These are phyloP conservation scores for Protomyces arabidopsidicola DNA, from an alignment of 1,139 yeast genomes.

Conservation along the genomic window DNA sequence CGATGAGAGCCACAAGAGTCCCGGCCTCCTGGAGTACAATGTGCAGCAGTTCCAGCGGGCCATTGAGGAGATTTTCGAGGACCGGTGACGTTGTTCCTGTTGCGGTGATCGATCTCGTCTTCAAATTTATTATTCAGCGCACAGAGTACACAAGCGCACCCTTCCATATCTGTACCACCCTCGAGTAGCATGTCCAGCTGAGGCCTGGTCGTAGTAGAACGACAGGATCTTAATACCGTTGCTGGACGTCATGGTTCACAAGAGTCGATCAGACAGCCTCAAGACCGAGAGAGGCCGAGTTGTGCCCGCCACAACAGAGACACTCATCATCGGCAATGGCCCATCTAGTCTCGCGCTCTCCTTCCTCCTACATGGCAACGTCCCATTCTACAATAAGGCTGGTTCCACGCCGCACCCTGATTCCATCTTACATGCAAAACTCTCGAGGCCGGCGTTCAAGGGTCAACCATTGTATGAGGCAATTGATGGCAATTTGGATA, in stretches of 20 bases:
- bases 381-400: constrained; percentile 38
- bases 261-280: neutral
- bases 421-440: constrained; percentile 35
- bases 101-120: neutral
- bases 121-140: no score
- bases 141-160: no score
- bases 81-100: neutral
- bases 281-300: neutral
- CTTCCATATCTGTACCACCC: no score
- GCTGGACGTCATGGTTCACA: neutral
- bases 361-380: constrained; percentile 38
- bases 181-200: no score
- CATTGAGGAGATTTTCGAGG: constrained; percentile 60
- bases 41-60: constrained; percentile 76
- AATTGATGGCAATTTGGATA: constrained; percentile 23
- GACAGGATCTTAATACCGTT: no score
- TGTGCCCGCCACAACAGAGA: constrained; percentile 32
- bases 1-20: constrained; percentile 45
- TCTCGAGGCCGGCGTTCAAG: constrained; percentile 16
- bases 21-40: constrained; percentile 83
- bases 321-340: constrained; percentile 37
- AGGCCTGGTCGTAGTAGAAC: no score
- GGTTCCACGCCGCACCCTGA: constrained; percentile 39
- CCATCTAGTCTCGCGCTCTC: constrained; percentile 40
- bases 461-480: constrained; percentile 21